Base-by-base conservation (phyloP, 805 yeast species). In the Hanseniaspora lindneri region DNA sequence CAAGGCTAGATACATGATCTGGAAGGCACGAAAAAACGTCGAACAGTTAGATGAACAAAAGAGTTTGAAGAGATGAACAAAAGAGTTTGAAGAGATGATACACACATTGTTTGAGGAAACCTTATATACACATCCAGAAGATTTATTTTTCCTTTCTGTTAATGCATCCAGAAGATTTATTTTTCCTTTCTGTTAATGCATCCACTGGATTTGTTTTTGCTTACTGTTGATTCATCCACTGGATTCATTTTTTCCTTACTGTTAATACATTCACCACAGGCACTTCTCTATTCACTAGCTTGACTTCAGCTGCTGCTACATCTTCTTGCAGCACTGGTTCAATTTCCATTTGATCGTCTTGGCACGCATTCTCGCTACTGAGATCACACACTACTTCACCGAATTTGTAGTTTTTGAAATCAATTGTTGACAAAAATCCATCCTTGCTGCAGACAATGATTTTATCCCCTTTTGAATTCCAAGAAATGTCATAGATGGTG, bases 401-500 rank as follows among this genome's bases (percentile, higher is more conserved):
- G 40, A 42, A 48, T 2, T 16, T 37, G 25, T 41, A 42, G 14
- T 11, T 29, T 19, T 24, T 27, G 13, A 46, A 23, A 24, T 40
- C 47, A 14, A 49, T 42, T 39, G 73, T 72, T 1, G 95, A 81
- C 54, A 96, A 82, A 61, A 87, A 89, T 17, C 97, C 97, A 62
- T 92, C 98, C 0, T 94, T 83, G 0, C 96, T 83, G 6, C 94
- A 78, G 21, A 83, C 70, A 55, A 89, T 68, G 16, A 92, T 63
- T 13, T 74, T 66, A 14, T 64, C 63, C 0, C 97, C 98, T 61
- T 84, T 87, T 4, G 66, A 63, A 20, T 83, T 73, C 98, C 98
- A 92, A 8, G 80, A 66, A 41, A 89, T 58, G 60, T 92, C 98
- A 0, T 98, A 88, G 29, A 92, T 72, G 1, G 92, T 77, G 2